These are phyloP conservation scores for Podospora fimiseda DNA, from an alignment of 495 filamentous ascomycete species.

Conservation along the genomic window DNA sequence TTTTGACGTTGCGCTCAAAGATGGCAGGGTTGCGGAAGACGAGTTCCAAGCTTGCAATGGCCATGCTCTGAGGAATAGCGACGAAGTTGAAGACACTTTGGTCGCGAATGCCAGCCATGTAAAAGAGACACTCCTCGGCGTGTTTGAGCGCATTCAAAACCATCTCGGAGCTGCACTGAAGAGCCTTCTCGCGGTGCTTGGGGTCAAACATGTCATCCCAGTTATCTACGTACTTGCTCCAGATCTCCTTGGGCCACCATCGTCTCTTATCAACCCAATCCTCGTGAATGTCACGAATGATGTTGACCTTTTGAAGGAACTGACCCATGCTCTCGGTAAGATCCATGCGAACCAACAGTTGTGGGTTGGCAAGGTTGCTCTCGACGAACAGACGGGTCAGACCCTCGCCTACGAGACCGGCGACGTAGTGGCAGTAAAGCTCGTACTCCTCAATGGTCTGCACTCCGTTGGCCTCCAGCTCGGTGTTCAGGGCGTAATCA, in stretches of 20 bases:
- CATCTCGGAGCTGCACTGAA: conserved; percentile 93
- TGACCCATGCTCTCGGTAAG: conserved; percentile 94
- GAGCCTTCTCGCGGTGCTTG: conserved; percentile 68
- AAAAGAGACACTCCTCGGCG: conserved; percentile 90
- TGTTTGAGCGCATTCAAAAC: conserved; percentile 81
- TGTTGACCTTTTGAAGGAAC: conserved; percentile 96
- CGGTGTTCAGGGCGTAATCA: conserved; percentile 80
- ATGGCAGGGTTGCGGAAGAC: conserved; percentile 89
- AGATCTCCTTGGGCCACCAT: conserved; percentile 94
- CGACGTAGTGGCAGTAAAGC: conserved; percentile 94
- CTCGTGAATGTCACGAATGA: conserved; percentile 91
- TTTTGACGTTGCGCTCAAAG: conserved; percentile 87
- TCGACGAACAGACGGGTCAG: conserved; percentile 87
- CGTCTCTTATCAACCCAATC: conserved; percentile 78
- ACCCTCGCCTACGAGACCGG: conserved; percentile 93
- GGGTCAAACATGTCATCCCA: conserved; percentile 87
- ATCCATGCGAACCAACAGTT: conserved; percentile 66
- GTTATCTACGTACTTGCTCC: conserved; percentile 84
- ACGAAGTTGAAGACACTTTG: conserved; percentile 99
- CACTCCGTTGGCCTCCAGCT: conserved; percentile 69
- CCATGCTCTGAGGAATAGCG: conserved; percentile 97
- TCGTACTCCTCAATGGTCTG: conserved; percentile 85
- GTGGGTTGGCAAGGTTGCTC: conserved; percentile 78
- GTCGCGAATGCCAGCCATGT: conserved; percentile 91
- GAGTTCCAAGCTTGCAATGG: conserved; percentile 86